A percentile compares a stretch with the other conserved stretches of the same genome.
These are phyloP conservation scores for Solanum okadae DNA, from an alignment of 257 asterid genomes.

Conservation along the genomic window DNA sequence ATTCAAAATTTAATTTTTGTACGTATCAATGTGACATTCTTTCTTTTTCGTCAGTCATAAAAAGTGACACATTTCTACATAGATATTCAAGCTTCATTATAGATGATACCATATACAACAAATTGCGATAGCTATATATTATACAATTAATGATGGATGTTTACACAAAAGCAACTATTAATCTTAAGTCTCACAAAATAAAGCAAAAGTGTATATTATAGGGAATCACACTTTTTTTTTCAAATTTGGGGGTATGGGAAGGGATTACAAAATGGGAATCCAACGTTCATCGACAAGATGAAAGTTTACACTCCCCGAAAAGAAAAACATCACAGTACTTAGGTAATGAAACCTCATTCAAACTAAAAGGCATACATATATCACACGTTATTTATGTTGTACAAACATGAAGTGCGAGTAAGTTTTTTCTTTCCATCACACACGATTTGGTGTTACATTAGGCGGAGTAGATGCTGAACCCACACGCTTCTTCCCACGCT, in stretches of 20 bases:
- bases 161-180: neutral
- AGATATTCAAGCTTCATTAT: neutral
- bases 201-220: neutral
- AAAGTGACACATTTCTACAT: no score
- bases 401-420: neutral
- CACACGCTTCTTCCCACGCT: slow-evolving; percentile 7
- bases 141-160: neutral
- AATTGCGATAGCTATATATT: neutral
- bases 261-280: neutral
- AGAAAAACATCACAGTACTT: neutral
- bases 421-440: neutral
- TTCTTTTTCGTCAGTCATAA: no score
- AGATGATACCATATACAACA: neutral
- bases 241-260: neutral
- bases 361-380: neutral
- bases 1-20: no score
- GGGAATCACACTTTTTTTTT: neutral
- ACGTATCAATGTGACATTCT: neutral
- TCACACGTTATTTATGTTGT: neutral
- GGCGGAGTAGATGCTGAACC: slow-evolving; percentile 19
- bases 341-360: neutral
- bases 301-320: neutral
- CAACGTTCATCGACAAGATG: no score
- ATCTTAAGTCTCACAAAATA: neutral
- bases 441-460: neutral